Evolutionary conservation across 2,329 filamentous ascomycete genomes (phyloP).

Genomic region (Cladosporium cucumerinum): DNA sequence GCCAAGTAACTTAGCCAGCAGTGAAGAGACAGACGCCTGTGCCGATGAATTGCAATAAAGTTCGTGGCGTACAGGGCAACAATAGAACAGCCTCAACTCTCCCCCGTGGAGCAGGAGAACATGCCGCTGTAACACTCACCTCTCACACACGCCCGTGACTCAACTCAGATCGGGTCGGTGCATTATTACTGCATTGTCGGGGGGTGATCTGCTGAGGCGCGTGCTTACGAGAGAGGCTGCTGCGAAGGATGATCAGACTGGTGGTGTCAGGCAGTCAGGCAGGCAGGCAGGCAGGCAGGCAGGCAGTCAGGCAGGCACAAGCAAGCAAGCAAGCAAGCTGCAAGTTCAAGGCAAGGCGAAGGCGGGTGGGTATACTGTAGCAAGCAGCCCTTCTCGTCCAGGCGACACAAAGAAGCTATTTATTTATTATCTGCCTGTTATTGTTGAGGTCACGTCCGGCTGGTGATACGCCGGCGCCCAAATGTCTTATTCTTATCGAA

Average conservation of each 20-base stretch:
- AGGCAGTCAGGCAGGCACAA: background rate
- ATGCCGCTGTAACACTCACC: background rate
- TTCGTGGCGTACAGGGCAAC: slow-evolving; percentile 8
- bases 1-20: background rate
- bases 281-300: background rate
- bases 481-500: background rate
- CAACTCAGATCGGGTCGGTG: slow-evolving; percentile 6
- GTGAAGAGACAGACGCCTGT: slow-evolving; percentile 4
- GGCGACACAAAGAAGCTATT: slow-evolving; percentile 10
- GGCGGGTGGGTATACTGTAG: background rate
- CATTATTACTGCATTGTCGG: background rate
- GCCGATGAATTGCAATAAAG: slow-evolving; percentile 9
- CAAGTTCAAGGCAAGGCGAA: background rate
- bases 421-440: slow-evolving; percentile 9
- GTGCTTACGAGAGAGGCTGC: slow-evolving; percentile 12
- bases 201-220: background rate
- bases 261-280: background rate
- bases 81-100: slow-evolving; percentile 7
- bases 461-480: background rate
- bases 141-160: slow-evolving; percentile 6
- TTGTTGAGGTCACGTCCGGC: background rate
- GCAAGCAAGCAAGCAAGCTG: background rate
- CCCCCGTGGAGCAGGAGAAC: slow-evolving; percentile 14
- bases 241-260: background rate
- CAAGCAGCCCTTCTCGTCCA: background rate